Percentiles rank a stretch among this genome's conserved stretches.
Evolutionary conservation across 441 rosid genomes (phyloP).

Genomic region (Viola pubescens): DNA sequence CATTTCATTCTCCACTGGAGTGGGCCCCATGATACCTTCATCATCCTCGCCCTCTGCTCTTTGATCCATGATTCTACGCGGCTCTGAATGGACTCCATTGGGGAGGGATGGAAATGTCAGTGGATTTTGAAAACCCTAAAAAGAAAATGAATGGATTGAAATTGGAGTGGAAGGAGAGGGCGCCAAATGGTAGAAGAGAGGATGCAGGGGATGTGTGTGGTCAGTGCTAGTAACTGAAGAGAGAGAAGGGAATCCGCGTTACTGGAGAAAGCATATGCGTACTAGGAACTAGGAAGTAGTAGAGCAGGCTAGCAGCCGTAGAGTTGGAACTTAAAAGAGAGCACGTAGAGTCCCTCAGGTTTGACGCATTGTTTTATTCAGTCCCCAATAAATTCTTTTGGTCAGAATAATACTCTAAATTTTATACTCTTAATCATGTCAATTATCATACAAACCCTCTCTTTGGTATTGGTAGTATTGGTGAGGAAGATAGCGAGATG

Average conservation of each 20-base stretch:
- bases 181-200: slow-evolving; percentile 1
- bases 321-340: too few species aligned
- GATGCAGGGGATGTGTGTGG: background rate
- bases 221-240: background rate
- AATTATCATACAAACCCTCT: too few species aligned
- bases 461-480: too few species aligned
- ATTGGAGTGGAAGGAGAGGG: slow-evolving; percentile 1
- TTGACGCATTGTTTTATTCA: too few species aligned
- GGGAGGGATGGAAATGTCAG: background rate
- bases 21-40: slow-evolving; percentile 72
- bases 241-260: slow-evolving; percentile 3
- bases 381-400: too few species aligned
- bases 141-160: background rate
- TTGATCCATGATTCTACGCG: slow-evolving; percentile 87
- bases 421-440: too few species aligned
- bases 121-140: slow-evolving; percentile 6
- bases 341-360: too few species aligned
- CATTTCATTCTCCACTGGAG: slow-evolving; percentile 69
- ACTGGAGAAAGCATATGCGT: slow-evolving; percentile 7
- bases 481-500: too few species aligned
- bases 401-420: too few species aligned
- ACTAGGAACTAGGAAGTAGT: too few species aligned
- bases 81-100: slow-evolving; percentile 69
- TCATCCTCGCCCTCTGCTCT: slow-evolving; percentile 68
- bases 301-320: too few species aligned